Evolutionary conservation across 2,329 filamentous ascomycete species (phyloP), one percentile per base, ranked within the genome.

Genomic region (Septoria linicola): DNA sequence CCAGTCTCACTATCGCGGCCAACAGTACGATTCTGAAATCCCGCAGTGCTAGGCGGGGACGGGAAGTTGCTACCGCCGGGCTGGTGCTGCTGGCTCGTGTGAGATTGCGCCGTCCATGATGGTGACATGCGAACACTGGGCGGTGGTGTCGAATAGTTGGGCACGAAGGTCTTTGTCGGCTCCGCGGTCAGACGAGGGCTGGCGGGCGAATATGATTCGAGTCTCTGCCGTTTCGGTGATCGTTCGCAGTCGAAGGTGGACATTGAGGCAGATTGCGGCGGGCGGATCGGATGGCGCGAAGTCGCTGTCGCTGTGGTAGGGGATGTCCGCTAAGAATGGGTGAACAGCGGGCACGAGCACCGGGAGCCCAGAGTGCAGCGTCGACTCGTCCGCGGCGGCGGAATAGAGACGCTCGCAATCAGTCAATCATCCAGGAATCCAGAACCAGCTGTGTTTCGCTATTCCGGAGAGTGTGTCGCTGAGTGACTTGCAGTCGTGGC

Each of bases 51-150:
- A 48, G 72, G 71, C 49, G 73, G 73, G 40, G 74, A 72, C 32
- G 72, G 66, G 39, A 65, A 66, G 25, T 59, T 63, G 43, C 53
- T 57, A 40, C 60, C 53, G 49, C 43, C 46, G 25, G 56, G 51
- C 39, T 60, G 45, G n/a, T 54, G 52, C 14, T 48, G 53, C 27
- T 60, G 54, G 23, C 25, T 51, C 20, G 47, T 52, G 42, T 62
- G 62, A 40, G 67, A 58, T 51, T 70, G 70, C 36, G 36, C 44
- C 8, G 36, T 41, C 65, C 72, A 70, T 71, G 66, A 70, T 60
- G 73, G 73, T 66, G 73, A 73, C 70, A 71, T 71, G 51, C 72
- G 72, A 47, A 74, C 73, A 48, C 73, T 73, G 19, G 73, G 75
- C 31, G 73, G 75, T 47, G 74, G 75, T 8, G 74, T 77, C 23